Percentiles rank a stretch among this genome's conserved stretches.
Evolutionary conservation across 306 rosid species (phyloP).

Genomic region (Medicago truncatula): DNA sequence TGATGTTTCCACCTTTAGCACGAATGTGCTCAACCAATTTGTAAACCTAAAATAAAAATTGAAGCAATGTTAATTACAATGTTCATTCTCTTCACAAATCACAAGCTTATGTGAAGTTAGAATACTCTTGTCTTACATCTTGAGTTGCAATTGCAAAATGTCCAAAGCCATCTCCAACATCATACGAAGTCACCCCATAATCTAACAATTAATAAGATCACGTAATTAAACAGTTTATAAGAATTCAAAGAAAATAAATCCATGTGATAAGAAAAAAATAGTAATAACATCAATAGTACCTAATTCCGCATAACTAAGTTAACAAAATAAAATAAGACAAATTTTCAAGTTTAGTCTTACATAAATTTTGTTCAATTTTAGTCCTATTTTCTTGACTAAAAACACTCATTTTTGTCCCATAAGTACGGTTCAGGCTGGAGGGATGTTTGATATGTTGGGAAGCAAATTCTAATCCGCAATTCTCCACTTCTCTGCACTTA

Average conservation of each 20-base stretch:
- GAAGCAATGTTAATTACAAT: conserved; percentile 25
- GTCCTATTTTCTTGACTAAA: background rate
- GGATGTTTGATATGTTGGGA: too few relatives aligned
- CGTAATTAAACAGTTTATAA: conserved; percentile 20
- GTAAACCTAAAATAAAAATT: conserved; percentile 58
- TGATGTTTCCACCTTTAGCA: conserved; percentile 77
- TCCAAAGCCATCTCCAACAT: conserved; percentile 86
- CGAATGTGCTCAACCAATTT: conserved; percentile 74
- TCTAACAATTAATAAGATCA: conserved; percentile 57
- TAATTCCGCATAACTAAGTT: background rate
- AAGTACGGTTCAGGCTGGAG: too few relatives aligned
- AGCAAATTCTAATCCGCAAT: too few relatives aligned
- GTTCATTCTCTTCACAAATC: conserved; percentile 19
- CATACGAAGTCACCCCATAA: conserved; percentile 87
- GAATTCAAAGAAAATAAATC: background rate
- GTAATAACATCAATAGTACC: background rate
- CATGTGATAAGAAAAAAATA: background rate
- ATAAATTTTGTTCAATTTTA: background rate
- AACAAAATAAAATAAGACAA: background rate
- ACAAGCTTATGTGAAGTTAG: background rate
- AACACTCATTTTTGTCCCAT: background rate
- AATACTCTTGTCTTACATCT: conserved; percentile 62
- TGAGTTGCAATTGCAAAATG: conserved; percentile 85
- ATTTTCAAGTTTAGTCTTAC: background rate
- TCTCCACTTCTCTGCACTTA: too few relatives aligned